Conservation (phyloP, 2,329 filamentous ascomycete genomes). For the Cladosporium sp. region DNA sequence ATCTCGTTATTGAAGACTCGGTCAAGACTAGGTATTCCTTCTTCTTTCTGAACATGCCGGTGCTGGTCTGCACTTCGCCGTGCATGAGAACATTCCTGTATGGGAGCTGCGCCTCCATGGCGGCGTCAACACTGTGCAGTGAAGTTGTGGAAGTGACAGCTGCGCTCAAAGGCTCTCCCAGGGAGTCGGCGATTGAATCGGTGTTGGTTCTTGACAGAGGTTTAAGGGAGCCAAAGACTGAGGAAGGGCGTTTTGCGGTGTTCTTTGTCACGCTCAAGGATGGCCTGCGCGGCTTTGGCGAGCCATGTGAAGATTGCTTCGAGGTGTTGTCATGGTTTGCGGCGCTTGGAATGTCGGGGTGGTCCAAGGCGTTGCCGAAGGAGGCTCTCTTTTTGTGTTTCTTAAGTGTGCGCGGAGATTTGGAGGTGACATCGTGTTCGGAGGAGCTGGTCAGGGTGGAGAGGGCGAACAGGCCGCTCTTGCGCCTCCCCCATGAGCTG, state of each 20-base stretch:
- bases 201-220: slow-evolving; percentile 46
- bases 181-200: slow-evolving; percentile 35
- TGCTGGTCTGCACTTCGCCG: slow-evolving; percentile 66
- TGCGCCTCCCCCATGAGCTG: slow-evolving; percentile 25
- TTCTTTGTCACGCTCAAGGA: slow-evolving; percentile 25
- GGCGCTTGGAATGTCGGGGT: slow-evolving; percentile 21
- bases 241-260: slow-evolving; percentile 37
- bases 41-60: slow-evolving; percentile 66
- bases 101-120: slow-evolving; percentile 20
- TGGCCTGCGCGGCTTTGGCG: slow-evolving; percentile 24
- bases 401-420: slow-evolving; percentile 21
- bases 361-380: slow-evolving; percentile 19
- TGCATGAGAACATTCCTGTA: slow-evolving; percentile 54
- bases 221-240: slow-evolving; percentile 56
- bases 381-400: slow-evolving; percentile 22
- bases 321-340: slow-evolving; percentile 19
- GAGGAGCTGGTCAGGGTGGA: slow-evolving; percentile 25
- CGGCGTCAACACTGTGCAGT: slow-evolving; percentile 37
- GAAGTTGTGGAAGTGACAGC: slow-evolving; percentile 47
- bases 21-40: slow-evolving; percentile 68
- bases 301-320: slow-evolving; percentile 19
- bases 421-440: slow-evolving; percentile 16
- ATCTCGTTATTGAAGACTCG: slow-evolving; percentile 62
- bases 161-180: slow-evolving; percentile 43
- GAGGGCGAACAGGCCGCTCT: slow-evolving; percentile 29